These are phyloP conservation scores for Gardenia jasminoides DNA, from an alignment of 257 asterid species.

Conservation along the genomic window DNA sequence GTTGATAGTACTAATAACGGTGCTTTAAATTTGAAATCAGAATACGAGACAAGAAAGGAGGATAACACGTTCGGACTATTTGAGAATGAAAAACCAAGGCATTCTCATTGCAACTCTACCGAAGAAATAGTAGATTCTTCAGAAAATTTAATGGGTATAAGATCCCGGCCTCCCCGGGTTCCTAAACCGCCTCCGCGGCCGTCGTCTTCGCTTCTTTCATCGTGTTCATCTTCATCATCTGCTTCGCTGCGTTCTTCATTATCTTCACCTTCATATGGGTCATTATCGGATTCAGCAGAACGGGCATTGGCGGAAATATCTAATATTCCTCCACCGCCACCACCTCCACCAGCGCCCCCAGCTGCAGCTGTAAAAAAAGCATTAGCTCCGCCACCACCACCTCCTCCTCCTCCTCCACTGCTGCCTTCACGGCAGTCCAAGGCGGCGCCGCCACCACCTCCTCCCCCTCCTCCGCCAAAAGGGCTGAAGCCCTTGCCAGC, in stretches of 20 bases:
- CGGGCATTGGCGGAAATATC: conserved; percentile 71
- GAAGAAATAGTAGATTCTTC: conserved; percentile 58
- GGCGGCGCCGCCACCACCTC: conserved; percentile 35
- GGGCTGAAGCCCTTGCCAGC: conserved; percentile 43
- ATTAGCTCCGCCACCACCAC: conserved; percentile 36
- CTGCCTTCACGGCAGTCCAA: conserved; percentile 29
- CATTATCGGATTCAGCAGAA: conserved; percentile 60
- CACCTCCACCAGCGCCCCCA: conserved; percentile 41
- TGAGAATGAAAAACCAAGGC: conserved; percentile 45
- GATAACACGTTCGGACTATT: conserved; percentile 18
- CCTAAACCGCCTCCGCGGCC: conserved; percentile 96
- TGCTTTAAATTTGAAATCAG: conserved; percentile 20
- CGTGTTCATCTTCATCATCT: conserved; percentile 24
- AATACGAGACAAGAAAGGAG: conserved; percentile 47
- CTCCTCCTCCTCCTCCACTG: conserved; percentile 54
- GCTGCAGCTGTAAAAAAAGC: not conserved
- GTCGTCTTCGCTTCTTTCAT: conserved; percentile 44
- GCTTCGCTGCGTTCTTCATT: conserved; percentile 37
- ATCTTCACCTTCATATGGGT: conserved; percentile 58
- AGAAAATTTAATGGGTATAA: conserved; percentile 39
- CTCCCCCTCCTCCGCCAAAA: conserved; percentile 40
- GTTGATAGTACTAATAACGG: not conserved
- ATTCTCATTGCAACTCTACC: conserved; percentile 44
- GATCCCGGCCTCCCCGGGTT: conserved; percentile 73
- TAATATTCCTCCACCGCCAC: conserved; percentile 37